Evolutionary conservation across 352 stramenopile genomes (phyloP).

Genomic region (Globisporangium emineosum): DNA sequence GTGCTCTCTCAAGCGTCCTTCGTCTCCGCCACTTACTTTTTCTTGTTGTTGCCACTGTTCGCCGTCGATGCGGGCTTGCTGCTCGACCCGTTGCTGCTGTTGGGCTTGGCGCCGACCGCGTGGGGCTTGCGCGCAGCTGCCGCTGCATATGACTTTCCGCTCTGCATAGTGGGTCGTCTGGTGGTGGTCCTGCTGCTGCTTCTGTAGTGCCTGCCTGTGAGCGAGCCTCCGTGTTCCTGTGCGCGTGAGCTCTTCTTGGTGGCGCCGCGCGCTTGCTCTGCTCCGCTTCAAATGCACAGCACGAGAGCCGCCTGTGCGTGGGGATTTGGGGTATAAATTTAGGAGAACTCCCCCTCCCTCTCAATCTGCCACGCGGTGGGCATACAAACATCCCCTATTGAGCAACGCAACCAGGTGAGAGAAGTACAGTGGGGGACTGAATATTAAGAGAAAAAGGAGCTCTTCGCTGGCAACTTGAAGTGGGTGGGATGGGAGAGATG

Average conservation of each 20-base stretch:
- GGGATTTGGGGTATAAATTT: background rate
- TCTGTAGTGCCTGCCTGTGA: background rate
- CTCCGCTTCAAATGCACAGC: background rate
- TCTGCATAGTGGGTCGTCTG: slow-evolving; percentile 5
- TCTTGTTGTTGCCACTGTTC: slow-evolving; percentile 30
- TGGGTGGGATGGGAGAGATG: background rate
- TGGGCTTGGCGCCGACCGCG: slow-evolving; percentile 22
- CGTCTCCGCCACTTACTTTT: slow-evolving; percentile 26
- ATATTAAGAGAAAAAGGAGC: background rate
- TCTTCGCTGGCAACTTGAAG: slow-evolving; percentile 1
- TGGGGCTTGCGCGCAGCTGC: slow-evolving; percentile 12
- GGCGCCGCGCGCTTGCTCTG: background rate
- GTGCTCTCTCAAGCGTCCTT: background rate
- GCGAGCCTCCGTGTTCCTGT: slow-evolving; percentile 2
- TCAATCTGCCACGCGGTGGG: background rate
- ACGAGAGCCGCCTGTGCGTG: background rate
- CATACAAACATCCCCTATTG: background rate
- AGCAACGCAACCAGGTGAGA: background rate
- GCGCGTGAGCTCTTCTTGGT: slow-evolving; percentile 1
- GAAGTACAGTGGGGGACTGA: background rate
- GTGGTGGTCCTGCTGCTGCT: background rate
- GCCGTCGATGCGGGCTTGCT: slow-evolving; percentile 1
- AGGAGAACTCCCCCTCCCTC: background rate
- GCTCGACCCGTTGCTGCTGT: background rate
- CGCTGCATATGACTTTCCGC: slow-evolving; percentile 18